Percentiles rank a stretch among this genome's conserved stretches.
Conservation (phyloP, 768 basidiomycete genomes). For the Termitomyces sp. region DNA sequence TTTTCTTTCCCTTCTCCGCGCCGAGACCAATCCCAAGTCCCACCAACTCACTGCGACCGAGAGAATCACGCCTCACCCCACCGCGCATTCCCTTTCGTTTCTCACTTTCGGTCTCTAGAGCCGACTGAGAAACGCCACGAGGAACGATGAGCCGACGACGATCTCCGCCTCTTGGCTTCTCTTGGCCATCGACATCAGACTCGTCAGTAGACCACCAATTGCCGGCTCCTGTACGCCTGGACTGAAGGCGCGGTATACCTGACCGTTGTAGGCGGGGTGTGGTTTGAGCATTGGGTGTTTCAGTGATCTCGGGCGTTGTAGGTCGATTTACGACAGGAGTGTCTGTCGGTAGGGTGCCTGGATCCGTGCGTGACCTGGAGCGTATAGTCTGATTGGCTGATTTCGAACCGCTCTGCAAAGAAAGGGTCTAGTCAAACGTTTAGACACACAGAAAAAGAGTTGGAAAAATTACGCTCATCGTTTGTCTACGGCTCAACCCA, state of each 20-base stretch:
- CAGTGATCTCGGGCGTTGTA: neutral
- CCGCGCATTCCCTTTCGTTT: slow-evolving; percentile 1
- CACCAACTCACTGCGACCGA: neutral
- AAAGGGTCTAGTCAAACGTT: neutral
- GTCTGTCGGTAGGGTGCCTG: slow-evolving; percentile 15
- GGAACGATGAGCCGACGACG: slow-evolving; percentile 39
- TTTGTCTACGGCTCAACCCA: slow-evolving; percentile 13
- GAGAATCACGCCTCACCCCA: neutral
- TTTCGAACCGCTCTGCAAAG: slow-evolving; percentile 1
- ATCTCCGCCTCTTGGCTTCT: slow-evolving; percentile 31
- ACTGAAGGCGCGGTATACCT: slow-evolving; percentile 30
- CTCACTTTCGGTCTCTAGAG: slow-evolving; percentile 33
- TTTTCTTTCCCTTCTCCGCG: neutral
- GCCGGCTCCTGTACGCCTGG: slow-evolving; percentile 16
- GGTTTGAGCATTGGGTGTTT: neutral
- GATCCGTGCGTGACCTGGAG: slow-evolving; percentile 32
- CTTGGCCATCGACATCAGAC: slow-evolving; percentile 34
- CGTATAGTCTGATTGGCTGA: slow-evolving; percentile 10
- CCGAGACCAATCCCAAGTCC: slow-evolving; percentile 10
- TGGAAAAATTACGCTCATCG: slow-evolving; percentile 13
- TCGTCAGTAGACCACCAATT: slow-evolving; percentile 26
- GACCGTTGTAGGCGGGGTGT: slow-evolving; percentile 14
- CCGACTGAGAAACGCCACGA: slow-evolving; percentile 37
- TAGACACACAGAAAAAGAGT: neutral
- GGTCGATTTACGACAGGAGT: neutral